Base-by-base conservation (phyloP, 2,329 filamentous ascomycete species). In the Fusarium floridanum region DNA sequence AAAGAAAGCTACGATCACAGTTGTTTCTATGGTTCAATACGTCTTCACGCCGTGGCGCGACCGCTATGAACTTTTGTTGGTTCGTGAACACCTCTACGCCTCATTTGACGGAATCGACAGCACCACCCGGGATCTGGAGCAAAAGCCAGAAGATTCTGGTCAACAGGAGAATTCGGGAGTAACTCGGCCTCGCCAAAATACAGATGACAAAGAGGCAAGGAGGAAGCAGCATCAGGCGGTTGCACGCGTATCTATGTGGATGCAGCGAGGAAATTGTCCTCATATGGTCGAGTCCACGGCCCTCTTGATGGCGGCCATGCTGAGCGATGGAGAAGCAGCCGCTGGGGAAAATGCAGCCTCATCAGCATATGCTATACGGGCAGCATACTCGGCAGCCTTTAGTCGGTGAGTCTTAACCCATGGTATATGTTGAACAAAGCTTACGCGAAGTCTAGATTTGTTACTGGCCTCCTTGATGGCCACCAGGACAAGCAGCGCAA, bases 241-340 rank as follows among this genome's bases (percentile, higher is more conserved):
- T 59, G 88, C 89, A 61, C 85, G 88, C 61, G 90, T 92, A 59
- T 88, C 88, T 48, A 88, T 92, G 83, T 93, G 92, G 92, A 91
- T 93, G 87, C 88, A 92, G 78, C 90, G 93, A 80, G 91, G 91
- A 73, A 90, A 90, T 77, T 93, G 95, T 71, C 94, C 94, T 64
- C 92, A 96, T 84, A 87, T 95, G 82, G 89, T 96, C 64, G 94
- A 96, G 83, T 93, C 92, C 39, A 95, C 94, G 48, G 92, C 92
- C 4, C 88, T 95, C 72, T 85, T 97, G 68, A 90, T 90, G 75
- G 91, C 93, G 70, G 93, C 93, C 32, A 84, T 92, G 22, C 83
- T 95, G 61, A 89, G 91, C 78, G 93, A 95, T 83, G 85, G 86
- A 71, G 80, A 81, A 41, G 71, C 74, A 12, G 77, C 77, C 20